Conservation (phyloP, 768 basidiomycete species). For the Ramaria sp. region DNA sequence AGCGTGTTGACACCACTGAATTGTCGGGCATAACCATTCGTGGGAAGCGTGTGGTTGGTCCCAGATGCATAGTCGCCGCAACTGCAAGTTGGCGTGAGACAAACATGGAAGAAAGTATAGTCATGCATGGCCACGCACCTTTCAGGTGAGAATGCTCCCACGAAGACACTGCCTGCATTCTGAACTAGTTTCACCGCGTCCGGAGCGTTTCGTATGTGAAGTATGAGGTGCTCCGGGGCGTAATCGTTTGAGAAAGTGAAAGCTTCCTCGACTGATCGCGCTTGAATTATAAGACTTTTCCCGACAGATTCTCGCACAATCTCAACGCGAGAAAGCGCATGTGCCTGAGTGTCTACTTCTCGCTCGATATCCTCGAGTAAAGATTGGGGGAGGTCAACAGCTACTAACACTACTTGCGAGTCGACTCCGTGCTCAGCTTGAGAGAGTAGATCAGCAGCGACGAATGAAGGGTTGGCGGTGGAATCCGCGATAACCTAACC, state of each 20-base stretch:
- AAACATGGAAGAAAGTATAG: neutral
- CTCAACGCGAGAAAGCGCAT: constrained; percentile 74
- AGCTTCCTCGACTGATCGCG: constrained; percentile 58
- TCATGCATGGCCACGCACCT: constrained; percentile 39
- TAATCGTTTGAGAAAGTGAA: constrained; percentile 92
- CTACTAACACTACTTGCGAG: constrained; percentile 93
- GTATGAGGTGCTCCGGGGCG: constrained; percentile 93
- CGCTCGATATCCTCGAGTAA: constrained; percentile 67
- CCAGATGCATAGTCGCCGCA: constrained; percentile 99
- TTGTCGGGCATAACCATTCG: constrained; percentile 92
- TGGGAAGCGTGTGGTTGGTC: constrained; percentile 96
- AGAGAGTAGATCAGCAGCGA: constrained; percentile 92
- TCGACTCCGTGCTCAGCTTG: constrained; percentile 98
- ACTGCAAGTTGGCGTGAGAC: constrained; percentile 29
- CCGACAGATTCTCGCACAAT: constrained; percentile 84
- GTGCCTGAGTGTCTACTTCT: constrained; percentile 82
- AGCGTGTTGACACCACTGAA: constrained; percentile 97
- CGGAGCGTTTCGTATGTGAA: constrained; percentile 73
- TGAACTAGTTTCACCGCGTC: constrained; percentile 54
- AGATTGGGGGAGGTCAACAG: constrained; percentile 53
- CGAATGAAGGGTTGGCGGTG: constrained; percentile 77
- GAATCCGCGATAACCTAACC: constrained; percentile 86
- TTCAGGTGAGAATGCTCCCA: constrained; percentile 91
- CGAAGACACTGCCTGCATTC: constrained; percentile 95
- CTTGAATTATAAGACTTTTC: constrained; percentile 84